Base-by-base conservation (phyloP, 176 grass and related monocot species). In the Urochloa ruziziensis region DNA sequence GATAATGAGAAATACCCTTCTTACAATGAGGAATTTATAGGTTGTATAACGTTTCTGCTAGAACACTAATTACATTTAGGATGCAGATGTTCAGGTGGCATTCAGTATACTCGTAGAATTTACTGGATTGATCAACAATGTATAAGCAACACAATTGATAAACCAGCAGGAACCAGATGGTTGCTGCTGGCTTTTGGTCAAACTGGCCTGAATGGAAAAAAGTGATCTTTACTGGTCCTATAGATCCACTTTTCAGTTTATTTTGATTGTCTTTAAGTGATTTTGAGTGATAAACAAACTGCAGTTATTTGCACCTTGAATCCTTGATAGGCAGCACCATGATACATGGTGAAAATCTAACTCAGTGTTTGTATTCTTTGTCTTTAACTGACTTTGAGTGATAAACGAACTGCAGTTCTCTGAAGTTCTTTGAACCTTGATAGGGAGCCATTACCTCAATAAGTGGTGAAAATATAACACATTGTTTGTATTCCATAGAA, bases 1-100 rank as follows among this genome's bases (percentile, higher is more conserved):
- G 77, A 83, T 18, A 86, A 89, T 59, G 42, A 72, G 27, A 79
- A 87, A 79, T 17, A 62, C 16, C 15, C 36, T 51, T 25, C 66
- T 64, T 77, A 80, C 2, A 53, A 80, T 52, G 34, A 73, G 23
- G 10, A 23, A 67, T 40, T 79, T 67, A 53, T n/a, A 81, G 21
- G 27, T 70, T 52, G 75, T 21, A 36, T 30, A 77, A 80, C 3
- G 9, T 60, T 75, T 16, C 24, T 52, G 10, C 14, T 76, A 64
- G 54, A 69, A 62, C n/a, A 42, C 1, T 11, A 73, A 72, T 78
- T 0, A 47, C 12, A 56, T 52, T 35, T 56, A 7, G 5, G 33
- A 68, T 47, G 46, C 23, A 2, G 48, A 86, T 62, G 1, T 33
- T 80, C 52, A 80, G 44, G 24, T 72, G 48, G 4, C n/a, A 58